A percentile compares a stretch with the other conserved stretches of the same genome.
Evolutionary conservation across 2,329 filamentous ascomycete species (phyloP).

Genomic region (Phialophora chinensis): DNA sequence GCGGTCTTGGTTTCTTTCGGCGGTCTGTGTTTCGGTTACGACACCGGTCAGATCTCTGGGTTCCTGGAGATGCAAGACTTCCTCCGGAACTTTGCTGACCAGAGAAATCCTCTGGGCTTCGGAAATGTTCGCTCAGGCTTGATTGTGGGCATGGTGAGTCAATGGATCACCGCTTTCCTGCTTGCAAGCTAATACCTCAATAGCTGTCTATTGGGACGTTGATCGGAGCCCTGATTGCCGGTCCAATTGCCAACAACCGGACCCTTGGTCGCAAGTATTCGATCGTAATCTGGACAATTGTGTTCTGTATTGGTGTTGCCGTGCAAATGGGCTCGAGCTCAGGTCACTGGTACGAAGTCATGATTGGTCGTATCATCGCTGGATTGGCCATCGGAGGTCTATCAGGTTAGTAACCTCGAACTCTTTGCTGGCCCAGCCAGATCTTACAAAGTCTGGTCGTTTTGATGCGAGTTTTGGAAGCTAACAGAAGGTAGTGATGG

Average conservation of each 20-base stretch:
- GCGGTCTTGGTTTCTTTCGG: slow-evolving; percentile 56
- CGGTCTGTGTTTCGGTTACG: slow-evolving; percentile 56
- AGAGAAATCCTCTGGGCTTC: slow-evolving; percentile 48
- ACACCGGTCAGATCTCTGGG: slow-evolving; percentile 52
- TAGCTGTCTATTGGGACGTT: slow-evolving; percentile 53
- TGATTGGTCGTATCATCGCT: slow-evolving; percentile 54
- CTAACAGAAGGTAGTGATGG: slow-evolving; percentile 43
- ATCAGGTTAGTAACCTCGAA: slow-evolving; percentile 39
- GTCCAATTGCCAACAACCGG: slow-evolving; percentile 44
- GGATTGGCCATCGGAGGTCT: slow-evolving; percentile 56
- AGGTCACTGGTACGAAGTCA: slow-evolving; percentile 52
- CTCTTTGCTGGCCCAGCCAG: not conserved
- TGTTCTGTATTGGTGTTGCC: slow-evolving; percentile 55
- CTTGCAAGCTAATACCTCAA: not conserved
- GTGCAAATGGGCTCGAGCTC: slow-evolving; percentile 52
- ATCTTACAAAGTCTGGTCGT: not conserved
- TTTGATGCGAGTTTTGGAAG: not conserved
- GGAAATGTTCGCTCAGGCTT: slow-evolving; percentile 51
- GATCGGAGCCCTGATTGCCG: slow-evolving; percentile 50
- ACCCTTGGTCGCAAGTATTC: slow-evolving; percentile 53
- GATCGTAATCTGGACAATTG: slow-evolving; percentile 52
- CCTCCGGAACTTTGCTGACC: slow-evolving; percentile 48
- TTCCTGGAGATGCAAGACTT: slow-evolving; percentile 57
- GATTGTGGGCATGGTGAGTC: slow-evolving; percentile 50
- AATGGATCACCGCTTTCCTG: not conserved